Conservation (phyloP, 495 filamentous ascomycete species). For the Aspergillus heteromorphus region DNA sequence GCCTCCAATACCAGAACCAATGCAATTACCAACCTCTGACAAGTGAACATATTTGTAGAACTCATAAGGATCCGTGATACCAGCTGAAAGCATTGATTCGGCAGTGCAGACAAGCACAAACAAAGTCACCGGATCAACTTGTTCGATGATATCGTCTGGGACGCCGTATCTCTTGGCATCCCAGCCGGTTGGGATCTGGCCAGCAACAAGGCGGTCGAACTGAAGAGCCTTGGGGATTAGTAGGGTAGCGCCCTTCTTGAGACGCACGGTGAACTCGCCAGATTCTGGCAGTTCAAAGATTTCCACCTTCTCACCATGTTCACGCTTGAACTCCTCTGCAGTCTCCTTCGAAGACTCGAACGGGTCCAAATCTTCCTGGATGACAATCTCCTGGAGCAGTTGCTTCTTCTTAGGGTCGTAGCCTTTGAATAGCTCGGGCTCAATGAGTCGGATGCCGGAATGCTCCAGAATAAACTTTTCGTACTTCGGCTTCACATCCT, state of each 20-base stretch:
- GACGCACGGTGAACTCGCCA: conserved; percentile 86
- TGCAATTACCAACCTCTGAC: conserved; percentile 96
- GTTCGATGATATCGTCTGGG: conserved; percentile 93
- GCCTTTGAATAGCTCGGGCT: conserved; percentile 93
- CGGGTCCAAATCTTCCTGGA: conserved; percentile 91
- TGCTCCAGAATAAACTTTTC: conserved; percentile 96
- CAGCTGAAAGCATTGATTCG: conserved; percentile 81
- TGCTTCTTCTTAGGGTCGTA: conserved; percentile 99
- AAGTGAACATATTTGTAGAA: conserved; percentile 99
- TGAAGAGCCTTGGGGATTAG: conserved; percentile 94
- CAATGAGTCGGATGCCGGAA: conserved; percentile 94
- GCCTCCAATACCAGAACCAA: conserved; percentile 96
- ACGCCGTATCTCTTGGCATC: conserved; percentile 92
- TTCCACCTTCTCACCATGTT: conserved; percentile 96
- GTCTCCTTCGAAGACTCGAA: conserved; percentile 98
- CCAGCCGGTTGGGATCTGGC: conserved; percentile 96
- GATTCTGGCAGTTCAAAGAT: conserved; percentile 94
- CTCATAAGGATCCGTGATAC: conserved; percentile 99
- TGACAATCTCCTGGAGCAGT: conserved; percentile 93
- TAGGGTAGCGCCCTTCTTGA: conserved; percentile 90
- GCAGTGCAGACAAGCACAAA: conserved; percentile 91
- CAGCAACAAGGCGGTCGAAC: conserved; percentile 95
- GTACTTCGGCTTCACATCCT: conserved; percentile 94
- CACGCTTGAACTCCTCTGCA: conserved; percentile 91
- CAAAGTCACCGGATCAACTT: conserved; percentile 94